Evolutionary conservation across 1,284 basidiomycete species (phyloP), one percentile per base, ranked within the genome.

Genomic region (Wallemia ichthyophaga): DNA sequence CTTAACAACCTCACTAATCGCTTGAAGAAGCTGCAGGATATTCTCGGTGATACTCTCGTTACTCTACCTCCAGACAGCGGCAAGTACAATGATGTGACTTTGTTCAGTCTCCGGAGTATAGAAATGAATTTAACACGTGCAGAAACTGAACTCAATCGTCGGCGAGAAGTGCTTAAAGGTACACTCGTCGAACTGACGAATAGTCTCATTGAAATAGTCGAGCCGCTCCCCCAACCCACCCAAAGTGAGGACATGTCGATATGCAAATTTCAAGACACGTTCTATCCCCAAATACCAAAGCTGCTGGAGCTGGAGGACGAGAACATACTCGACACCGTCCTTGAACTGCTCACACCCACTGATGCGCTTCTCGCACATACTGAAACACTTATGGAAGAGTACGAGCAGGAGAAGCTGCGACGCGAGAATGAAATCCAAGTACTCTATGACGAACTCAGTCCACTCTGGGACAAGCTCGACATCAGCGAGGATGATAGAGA

Each of bases 391-490:
- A 5, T 13, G n/a, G 37, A 13, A 5, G 37, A 21, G 13, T 21
- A 17, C n/a, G 37, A 48, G n/a, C 13, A 48, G 19, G 55, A 56
- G 55, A 85, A 85, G 67, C 73, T 74, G 28, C 71, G 74, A 27
- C 74, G 85, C 17, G 83, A 86, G 65, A 69, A 76, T 1, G 78
- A 79, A 62, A 88, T 89, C 32, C 86, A 89, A 66, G 74, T 78
- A 1, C 80, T 87, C 74, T 89, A 86, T 66, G 85, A 89, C 67
- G 79, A 85, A 62, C 74, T 89, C 0, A 85, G 85, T 65, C 76
- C 76, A 0, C 73, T 89, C 1, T 89, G 85, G 85, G 75, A 75
- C 59, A 71, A 84, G 60, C 73, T 88, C 59, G 85, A 82, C 17
- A 78, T 87, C 1, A 65, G 73, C 0, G 81, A 85, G 31, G 69